phyloP scores from a whole-genome alignment of 1,139 yeast species.

The Taphrina betulina region DNA sequence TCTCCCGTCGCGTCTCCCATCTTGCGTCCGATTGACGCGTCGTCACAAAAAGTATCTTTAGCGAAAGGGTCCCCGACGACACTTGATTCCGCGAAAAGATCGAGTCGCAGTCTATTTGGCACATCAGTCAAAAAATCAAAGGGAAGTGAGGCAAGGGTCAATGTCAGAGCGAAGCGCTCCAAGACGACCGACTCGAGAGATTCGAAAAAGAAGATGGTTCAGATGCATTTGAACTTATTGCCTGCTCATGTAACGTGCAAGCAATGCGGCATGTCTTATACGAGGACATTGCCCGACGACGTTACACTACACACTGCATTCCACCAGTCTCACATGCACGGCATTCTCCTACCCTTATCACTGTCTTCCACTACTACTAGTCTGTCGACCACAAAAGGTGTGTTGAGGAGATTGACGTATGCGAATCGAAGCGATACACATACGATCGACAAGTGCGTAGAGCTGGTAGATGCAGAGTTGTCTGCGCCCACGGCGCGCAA shows the following conservation, averaged over 20 bases:
- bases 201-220: no score
- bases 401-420: neutral
- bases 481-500: constrained; percentile 10
- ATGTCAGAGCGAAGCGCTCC: no score
- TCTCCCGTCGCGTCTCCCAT: constrained; percentile 19
- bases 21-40: neutral
- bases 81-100: no score
- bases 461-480: constrained; percentile 23
- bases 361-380: neutral
- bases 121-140: no score
- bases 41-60: no score
- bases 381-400: neutral
- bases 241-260: constrained; percentile 28
- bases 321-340: constrained; percentile 5
- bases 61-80: no score
- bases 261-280: constrained; percentile 29
- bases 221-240: constrained; percentile 26
- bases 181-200: no score
- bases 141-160: no score
- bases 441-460: constrained; percentile 18
- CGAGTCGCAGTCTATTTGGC: no score
- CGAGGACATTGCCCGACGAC: constrained; percentile 13
- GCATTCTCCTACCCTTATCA: neutral
- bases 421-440: neutral
- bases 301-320: constrained; percentile 11